Base-by-base conservation (phyloP, 345 rosid genomes). In the Boechera stricta region DNA sequence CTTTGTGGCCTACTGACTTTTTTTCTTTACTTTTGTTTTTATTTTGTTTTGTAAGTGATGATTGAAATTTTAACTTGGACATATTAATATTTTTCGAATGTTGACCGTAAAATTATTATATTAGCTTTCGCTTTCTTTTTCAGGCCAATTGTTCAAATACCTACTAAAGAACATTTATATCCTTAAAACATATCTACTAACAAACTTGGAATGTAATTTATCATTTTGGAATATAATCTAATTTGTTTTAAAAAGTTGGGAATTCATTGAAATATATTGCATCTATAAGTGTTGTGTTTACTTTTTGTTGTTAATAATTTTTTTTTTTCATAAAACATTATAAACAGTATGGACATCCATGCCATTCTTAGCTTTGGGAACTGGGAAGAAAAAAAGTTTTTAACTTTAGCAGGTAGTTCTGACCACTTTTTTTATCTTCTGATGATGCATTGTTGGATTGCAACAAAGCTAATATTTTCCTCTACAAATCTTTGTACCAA, bases 1-100 rank as follows among this genome's bases (percentile, higher is more conserved):
- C 70, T 72, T 77, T 57, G 72, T 64, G 62, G 77, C 73, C 58
- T 72, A 53, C 64, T 49, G 68, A 66, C 64, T 66, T 72, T 56
- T 3, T 67, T 45, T 5, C 48, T 11, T 69, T n/a, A 42, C 15
- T 49, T 48, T 29, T 68, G 0, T 29, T 68, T 28, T 69, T 13
- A 12, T 42, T 35, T 24, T 10, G 7, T 3, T 6, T 60, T 10
- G 24, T 2, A 51, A 21, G 32, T 45, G 48, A 36, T 42, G 38
- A 61, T 69, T 62, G 6, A 24, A 5, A 21, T 76, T 47, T 41
- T 39, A 58, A 52, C 33, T 62, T 69, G 1, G n/a, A 18, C 45
- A 18, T 58, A 63, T 44, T 1, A 69, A n/a, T 66, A 29, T 51
- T 41, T 36, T 42, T 39, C 9, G 10, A 39, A 71, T 4, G 2